A percentile compares a stretch with the other conserved stretches of the same genome.
Evolutionary conservation across 2,329 filamentous ascomycete species (phyloP).

Genomic region (Calonectria pauciramosa): DNA sequence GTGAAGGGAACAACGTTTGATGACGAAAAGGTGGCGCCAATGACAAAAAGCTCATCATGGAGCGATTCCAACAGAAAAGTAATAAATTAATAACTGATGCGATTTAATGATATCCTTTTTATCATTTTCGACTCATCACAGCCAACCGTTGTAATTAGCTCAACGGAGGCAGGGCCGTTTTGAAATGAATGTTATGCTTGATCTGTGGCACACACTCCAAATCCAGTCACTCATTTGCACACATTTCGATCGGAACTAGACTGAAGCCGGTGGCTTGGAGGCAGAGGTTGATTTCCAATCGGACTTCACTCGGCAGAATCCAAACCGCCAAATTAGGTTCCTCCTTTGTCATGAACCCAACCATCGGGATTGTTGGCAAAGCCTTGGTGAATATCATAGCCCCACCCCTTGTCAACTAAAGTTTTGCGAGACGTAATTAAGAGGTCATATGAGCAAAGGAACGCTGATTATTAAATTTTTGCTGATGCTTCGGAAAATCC

Average conservation of each 20-base stretch:
- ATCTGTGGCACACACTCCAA: background rate
- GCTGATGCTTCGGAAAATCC: background rate
- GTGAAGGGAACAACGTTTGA: too few species aligned
- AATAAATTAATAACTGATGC: background rate
- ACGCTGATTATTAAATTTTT: background rate
- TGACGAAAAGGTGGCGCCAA: too few species aligned
- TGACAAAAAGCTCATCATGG: too few species aligned
- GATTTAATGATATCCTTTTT: background rate
- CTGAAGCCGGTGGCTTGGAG: background rate
- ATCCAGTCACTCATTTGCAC: background rate
- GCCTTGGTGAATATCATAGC: background rate
- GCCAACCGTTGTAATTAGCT: background rate
- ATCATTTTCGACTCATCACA: background rate
- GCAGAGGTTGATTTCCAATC: background rate
- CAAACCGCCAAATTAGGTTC: background rate
- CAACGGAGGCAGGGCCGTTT: background rate
- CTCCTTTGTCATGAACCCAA: background rate
- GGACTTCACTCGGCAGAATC: background rate
- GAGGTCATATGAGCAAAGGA: background rate
- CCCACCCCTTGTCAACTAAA: background rate
- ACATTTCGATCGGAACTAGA: background rate
- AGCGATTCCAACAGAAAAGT: background rate
- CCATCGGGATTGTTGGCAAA: background rate
- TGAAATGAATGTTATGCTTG: background rate
- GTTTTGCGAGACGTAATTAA: background rate